phyloP scores from a whole-genome alignment of 139 green algal species.

The Chlamydomonas eustigma region DNA sequence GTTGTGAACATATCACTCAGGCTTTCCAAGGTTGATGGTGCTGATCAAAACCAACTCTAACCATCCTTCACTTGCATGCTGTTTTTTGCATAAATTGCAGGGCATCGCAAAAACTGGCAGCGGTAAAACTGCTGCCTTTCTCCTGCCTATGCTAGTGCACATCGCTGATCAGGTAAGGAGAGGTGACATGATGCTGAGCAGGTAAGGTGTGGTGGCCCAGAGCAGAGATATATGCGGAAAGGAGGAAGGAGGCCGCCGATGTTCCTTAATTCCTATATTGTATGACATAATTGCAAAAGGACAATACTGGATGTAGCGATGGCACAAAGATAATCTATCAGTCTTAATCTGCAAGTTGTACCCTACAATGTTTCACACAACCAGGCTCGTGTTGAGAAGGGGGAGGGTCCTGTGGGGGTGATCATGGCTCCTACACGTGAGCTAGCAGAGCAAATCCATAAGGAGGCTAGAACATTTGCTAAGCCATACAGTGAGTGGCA shows the following conservation, averaged over 20 bases:
- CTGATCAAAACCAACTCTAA: too few species aligned
- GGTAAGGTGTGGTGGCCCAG: too few species aligned
- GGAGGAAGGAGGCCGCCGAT: too few species aligned
- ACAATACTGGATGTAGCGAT: too few species aligned
- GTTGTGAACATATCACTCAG: too few species aligned
- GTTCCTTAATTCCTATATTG: too few species aligned
- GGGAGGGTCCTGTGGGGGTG: constrained; percentile 84
- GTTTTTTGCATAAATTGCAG: constrained; percentile 23
- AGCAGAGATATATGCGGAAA: too few species aligned
- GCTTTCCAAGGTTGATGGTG: too few species aligned
- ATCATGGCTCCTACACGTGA: constrained; percentile 85
- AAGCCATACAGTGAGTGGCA: constrained; percentile 40
- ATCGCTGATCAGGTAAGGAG: constrained; percentile 57
- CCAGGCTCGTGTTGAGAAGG: constrained; percentile 41
- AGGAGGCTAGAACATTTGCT: constrained; percentile 54
- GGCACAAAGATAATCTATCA: too few species aligned
- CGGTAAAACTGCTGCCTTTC: constrained; percentile 85
- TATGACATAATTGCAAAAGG: too few species aligned
- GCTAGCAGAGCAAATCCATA: constrained; percentile 91
- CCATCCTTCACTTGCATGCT: neutral
- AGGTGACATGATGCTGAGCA: neutral
- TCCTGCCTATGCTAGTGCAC: constrained; percentile 82
- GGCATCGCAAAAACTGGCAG: constrained; percentile 83
- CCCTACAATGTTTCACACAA: too few species aligned
- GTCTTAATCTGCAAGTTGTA: too few species aligned